Evolutionary conservation across 2,329 filamentous ascomycete species (phyloP).

Genomic region (Endocalyx cinctus): DNA sequence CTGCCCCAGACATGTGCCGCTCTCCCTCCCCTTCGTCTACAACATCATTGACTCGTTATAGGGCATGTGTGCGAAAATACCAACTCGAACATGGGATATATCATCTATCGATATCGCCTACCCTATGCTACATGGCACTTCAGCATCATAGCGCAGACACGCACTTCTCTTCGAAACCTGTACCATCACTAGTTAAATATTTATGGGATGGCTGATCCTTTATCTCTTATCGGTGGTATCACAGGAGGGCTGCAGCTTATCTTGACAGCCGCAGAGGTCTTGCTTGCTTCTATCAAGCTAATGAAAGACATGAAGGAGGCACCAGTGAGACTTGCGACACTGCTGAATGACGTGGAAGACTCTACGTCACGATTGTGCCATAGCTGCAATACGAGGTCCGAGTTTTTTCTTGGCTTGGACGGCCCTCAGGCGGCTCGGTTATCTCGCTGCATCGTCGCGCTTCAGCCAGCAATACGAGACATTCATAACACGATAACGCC

Average conservation of each 20-base stretch:
- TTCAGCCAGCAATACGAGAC: background rate
- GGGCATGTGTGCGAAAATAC: too few species aligned
- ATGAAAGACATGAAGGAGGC: background rate
- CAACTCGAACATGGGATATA: too few species aligned
- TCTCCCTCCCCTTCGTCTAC: too few species aligned
- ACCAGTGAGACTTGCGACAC: too few species aligned
- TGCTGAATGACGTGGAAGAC: background rate
- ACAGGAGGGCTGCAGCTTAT: background rate
- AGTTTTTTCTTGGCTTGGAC: background rate
- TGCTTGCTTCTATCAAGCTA: background rate
- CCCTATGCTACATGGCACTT: too few species aligned
- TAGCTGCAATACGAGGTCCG: slow-evolving; percentile 1
- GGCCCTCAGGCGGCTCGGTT: background rate
- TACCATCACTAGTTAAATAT: too few species aligned
- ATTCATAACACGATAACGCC: background rate
- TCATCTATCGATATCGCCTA: too few species aligned
- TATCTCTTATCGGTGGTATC: background rate
- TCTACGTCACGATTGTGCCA: background rate
- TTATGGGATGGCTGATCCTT: too few species aligned
- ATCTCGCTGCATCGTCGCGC: background rate
- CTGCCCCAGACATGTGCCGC: too few species aligned
- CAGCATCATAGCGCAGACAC: too few species aligned
- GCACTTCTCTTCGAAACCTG: too few species aligned
- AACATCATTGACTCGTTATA: too few species aligned
- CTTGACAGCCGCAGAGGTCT: background rate